phyloP scores from a whole-genome alignment of 768 basidiomycete species.

The Amanita polypyramis region DNA sequence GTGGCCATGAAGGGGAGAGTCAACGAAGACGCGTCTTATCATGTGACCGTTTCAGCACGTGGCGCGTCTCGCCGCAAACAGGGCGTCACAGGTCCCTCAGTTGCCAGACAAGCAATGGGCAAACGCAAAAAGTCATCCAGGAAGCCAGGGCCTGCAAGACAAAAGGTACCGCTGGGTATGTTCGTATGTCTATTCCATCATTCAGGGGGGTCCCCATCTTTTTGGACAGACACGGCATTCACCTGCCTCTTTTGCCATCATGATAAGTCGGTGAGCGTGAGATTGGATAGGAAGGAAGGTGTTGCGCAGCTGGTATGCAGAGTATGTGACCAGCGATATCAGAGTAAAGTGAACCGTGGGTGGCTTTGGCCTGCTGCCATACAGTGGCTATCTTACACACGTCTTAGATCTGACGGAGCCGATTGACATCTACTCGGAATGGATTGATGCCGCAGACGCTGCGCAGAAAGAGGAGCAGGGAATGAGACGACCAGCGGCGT shows the following conservation, averaged over 20 bases:
- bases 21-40: constrained; percentile 19
- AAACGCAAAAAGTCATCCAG: constrained; percentile 87
- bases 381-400: constrained; percentile 7
- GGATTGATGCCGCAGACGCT: constrained; percentile 84
- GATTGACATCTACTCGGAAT: constrained; percentile 84
- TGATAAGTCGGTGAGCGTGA: constrained; percentile 79
- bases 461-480: constrained; percentile 56
- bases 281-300: constrained; percentile 79
- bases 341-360: constrained; percentile 78
- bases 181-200: constrained; percentile 3
- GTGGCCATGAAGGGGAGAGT: constrained; percentile 40
- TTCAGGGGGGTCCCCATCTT: neutral
- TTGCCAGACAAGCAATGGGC: constrained; percentile 44
- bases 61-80: constrained; percentile 2
- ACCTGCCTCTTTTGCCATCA: constrained; percentile 87
- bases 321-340: constrained; percentile 80
- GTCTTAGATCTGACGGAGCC: constrained; percentile 71
- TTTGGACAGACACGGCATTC: constrained; percentile 59
- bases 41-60: constrained; percentile 20
- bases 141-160: constrained; percentile 60
- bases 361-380: constrained; percentile 3
- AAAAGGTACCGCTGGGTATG: constrained; percentile 66
- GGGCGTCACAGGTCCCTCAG: too few species aligned
- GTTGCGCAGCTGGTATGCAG: constrained; percentile 72
- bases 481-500: constrained; percentile 45